Conservation (phyloP, 805 yeast genomes). For the Saccharomyces mikatae region DNA sequence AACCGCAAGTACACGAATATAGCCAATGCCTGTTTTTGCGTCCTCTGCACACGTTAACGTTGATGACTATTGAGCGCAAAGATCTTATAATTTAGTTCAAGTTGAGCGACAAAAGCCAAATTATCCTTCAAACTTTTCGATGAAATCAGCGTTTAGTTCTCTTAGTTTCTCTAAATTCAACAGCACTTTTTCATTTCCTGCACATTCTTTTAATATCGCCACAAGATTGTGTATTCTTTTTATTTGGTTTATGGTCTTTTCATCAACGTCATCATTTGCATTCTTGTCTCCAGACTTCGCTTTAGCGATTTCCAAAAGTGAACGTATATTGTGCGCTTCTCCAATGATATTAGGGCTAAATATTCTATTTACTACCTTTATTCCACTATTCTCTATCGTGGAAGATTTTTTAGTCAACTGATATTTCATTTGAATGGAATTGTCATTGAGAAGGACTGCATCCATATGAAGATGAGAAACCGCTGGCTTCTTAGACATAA, state of each 20-base stretch:
- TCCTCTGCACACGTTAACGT: background rate
- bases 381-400: constrained; percentile 27
- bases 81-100: background rate
- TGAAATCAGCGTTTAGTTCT: constrained; percentile 23
- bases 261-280: constrained; percentile 2
- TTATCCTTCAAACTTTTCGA: constrained; percentile 7
- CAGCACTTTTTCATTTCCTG: constrained; percentile 5
- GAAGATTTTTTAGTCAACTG: constrained; percentile 18
- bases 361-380: constrained; percentile 23
- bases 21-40: background rate
- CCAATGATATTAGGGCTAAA: constrained; percentile 22
- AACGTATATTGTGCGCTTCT: constrained; percentile 25
- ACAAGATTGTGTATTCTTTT: constrained; percentile 25
- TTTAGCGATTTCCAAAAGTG: constrained; percentile 4
- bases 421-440: constrained; percentile 28
- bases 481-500: constrained; percentile 28
- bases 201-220: constrained; percentile 14
- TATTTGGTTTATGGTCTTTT: constrained; percentile 10
- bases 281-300: constrained; percentile 5
- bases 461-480: constrained; percentile 35
- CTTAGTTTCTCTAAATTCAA: constrained; percentile 12
- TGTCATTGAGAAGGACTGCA: constrained; percentile 12
- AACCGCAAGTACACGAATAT: background rate
- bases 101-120: background rate
- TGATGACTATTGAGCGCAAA: background rate